Evolutionary conservation across 2,329 filamentous ascomycete species (phyloP), one percentile per base, ranked within the genome.

Genomic region (Xylaria sp.): DNA sequence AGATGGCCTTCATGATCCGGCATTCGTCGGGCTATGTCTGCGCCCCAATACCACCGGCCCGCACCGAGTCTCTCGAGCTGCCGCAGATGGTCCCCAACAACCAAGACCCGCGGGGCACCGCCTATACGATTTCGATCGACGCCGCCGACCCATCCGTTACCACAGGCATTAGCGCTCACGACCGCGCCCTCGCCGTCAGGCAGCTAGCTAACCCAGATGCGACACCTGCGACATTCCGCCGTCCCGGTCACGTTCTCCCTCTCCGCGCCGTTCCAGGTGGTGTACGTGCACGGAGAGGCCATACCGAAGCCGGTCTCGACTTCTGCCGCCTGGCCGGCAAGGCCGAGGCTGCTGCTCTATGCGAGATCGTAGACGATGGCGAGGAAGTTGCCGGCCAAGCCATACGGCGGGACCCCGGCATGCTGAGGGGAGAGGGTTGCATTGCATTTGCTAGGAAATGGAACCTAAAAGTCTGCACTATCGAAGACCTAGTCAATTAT

Each of bases 1-100:
- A 98, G 82, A 97, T 97, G 90, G 93, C 94, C 76, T 99, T 98
- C 85, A 91, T 99, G 87, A 89, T 99, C 80, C 93, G 94, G 76
- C 89, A 97, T 85, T 92, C 92, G 47, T 93, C 93, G 3, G 96
- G 96, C 78, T 89, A 95, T 78, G 91, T 99, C 83, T 98, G 96
- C 88, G 92, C 92, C 0, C 95, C 96, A 17, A 86, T 98, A 69
- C 85, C 89, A 59, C 86, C 91, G 58, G 80, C 87, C 50, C 90
- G 92, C 76, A 91, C 93, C 78, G 84, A 86, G 62, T 82, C 85
- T 66, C 90, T 98, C 74, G 85, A 87, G 69, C 91, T 99, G 42
- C 94, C 94, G 0, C 94, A 93, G 80, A 99, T 99, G 96, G 93
- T 98, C 27, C 72, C 81, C 70, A 73, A 81, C 73, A 86, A 85